Base-by-base conservation (phyloP, 2,329 filamentous ascomycete species). In the Cladobotryum mycophilum region DNA sequence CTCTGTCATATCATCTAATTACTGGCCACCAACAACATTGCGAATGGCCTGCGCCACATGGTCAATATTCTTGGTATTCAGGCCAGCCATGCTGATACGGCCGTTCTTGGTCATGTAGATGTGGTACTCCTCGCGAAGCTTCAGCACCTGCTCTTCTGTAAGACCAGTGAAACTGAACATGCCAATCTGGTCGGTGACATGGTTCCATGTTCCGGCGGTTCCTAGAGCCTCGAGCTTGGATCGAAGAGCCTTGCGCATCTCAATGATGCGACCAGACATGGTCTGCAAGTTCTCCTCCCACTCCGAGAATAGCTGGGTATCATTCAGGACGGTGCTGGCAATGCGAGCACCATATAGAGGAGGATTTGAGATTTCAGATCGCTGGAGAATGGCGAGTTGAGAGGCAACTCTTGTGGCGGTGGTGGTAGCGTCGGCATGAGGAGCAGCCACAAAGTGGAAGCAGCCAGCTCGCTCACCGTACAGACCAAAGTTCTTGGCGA, bases 81-180 rank as follows among this genome's bases (percentile, higher is more conserved):
- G 74, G n/a, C 93, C 93, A 5, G 93, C 93, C 92, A 99, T 97
- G 66, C 88, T 95, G 71, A 97, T 96, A 45, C 93, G 86, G 18
- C 93, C 93, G 65, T 99, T 99, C 81, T 96, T 96, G 58, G 92
- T 97, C 81, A 92, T 91, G 73, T 93, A 93, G 48, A 93, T 78
- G 68, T 93, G 88, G 53, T 76, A 81, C 46, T 88, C 80, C 54
- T 82, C 76, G 47, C 85, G 79, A 55, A 93, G 73, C 71, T 81
- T 83, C 59, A 79, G 60, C 7, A 92, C 88, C 67, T 93, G 88
- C 55, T 80, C 66, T 72, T 90, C 86, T 12, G 69, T 80, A 66
- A 95, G 71, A 12, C 89, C 89, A 1, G 89, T 95, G 69, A 95
- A 99, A 69, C 86, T 92, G 75, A 99, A 99, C 93, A 99, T 99